Base-by-base conservation (phyloP, 2,329 filamentous ascomycete species). In the Polytolypa hystricis region DNA sequence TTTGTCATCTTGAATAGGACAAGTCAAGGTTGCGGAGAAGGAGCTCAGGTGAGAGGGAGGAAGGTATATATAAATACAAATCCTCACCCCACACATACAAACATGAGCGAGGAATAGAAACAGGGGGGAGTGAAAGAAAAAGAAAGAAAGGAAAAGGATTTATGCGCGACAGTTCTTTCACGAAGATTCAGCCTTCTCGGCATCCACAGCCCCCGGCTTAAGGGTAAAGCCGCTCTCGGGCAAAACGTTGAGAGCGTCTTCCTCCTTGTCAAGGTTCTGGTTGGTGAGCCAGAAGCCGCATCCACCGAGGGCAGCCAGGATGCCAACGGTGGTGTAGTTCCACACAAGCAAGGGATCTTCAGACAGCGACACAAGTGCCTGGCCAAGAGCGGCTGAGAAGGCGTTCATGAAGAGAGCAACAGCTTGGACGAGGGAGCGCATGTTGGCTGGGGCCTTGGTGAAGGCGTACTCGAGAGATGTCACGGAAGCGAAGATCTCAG, bases 401-500 rank as follows among this genome's bases (percentile, higher is more conserved):
- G 80, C 81, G 19, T 68, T 77, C 69, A 75, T 84, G 64, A 81
- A 78, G 26, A 84, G 67, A 52, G 77, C 77, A 49, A 85, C 66
- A 14, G 74, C 73, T 57, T 64, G 69, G 9, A 87, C 79, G n/a
- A 86, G 67, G 1, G 77, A 81, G 46, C 80, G 78, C 82, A 87
- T 87, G 64, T 84, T 85, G 51, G 72, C 74, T 17, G 82, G 82
- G 0, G 81, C 80, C 60, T 84, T 84, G 55, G 77, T 79, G 64
- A 77, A 86, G 21, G 82, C 82, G 45, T 84, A 84, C 54, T 85
- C 81, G 45, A 81, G 74, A 1, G 76, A 77, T 3, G 73, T 76
- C 40, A 77, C 67, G 8, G 65, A 71, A 2, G 70, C 66, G 44
- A 74, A 68, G 49, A 74, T 74, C 50, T 75, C 72, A 2, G 69